phyloP scores from a whole-genome alignment of 306 rosid genomes.

The Quercus engelmannii region DNA sequence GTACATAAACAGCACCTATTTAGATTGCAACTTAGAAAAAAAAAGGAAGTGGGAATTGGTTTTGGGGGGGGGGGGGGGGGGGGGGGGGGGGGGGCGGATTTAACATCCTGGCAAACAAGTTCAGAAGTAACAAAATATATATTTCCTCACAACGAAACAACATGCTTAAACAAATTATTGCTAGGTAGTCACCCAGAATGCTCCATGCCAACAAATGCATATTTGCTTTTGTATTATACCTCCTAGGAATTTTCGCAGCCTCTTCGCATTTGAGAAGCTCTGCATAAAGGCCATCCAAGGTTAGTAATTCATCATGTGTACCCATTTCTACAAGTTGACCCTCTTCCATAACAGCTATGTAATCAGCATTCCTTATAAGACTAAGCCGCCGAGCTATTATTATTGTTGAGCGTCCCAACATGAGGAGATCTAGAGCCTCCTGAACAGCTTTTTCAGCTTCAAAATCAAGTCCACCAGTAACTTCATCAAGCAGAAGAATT shows the following conservation, averaged over 20 bases:
- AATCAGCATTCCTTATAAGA: slow-evolving; percentile 97
- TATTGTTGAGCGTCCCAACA: slow-evolving; percentile 97
- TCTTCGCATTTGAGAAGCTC: slow-evolving; percentile 97
- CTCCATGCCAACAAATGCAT: slow-evolving; percentile 15
- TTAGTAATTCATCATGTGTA: slow-evolving; percentile 85
- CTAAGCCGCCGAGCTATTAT: slow-evolving; percentile 99
- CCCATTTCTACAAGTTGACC: slow-evolving; percentile 99
- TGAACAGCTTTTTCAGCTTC: slow-evolving; percentile 99
- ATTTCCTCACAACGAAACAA: background rate
- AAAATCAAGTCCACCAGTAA: slow-evolving; percentile 99
- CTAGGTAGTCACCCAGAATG: slow-evolving; percentile 4
- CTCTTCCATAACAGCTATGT: slow-evolving; percentile 99
- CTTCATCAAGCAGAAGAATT: slow-evolving; percentile 96
- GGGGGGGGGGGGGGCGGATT: background rate
- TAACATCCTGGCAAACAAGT: background rate
- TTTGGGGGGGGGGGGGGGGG: background rate
- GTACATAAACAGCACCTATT: background rate
- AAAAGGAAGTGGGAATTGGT: background rate
- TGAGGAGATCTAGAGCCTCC: slow-evolving; percentile 93
- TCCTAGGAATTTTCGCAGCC: slow-evolving; percentile 98
- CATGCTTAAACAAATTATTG: background rate
- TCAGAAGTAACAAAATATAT: background rate
- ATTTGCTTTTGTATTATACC: slow-evolving; percentile 48
- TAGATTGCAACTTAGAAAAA: background rate
- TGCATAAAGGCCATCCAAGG: slow-evolving; percentile 82